A percentile compares a stretch with the other conserved stretches of the same genome.
Evolutionary conservation across 2,329 filamentous ascomycete genomes (phyloP).

Genomic region (Exophiala calicioides): DNA sequence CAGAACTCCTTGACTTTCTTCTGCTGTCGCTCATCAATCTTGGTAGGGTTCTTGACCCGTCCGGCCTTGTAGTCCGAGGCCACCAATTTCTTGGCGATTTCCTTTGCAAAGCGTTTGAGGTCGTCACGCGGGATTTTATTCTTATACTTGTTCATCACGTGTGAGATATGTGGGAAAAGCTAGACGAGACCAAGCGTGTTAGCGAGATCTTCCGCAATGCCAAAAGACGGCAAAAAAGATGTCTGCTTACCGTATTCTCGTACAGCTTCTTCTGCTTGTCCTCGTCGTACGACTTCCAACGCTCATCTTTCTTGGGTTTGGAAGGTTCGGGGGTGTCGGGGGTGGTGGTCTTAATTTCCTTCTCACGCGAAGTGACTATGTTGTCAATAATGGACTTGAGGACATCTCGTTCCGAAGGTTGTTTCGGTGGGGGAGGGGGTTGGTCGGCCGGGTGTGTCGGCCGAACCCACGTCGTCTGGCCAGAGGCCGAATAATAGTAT

Average conservation of each 20-base stretch:
- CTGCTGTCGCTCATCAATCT: slow-evolving; percentile 73
- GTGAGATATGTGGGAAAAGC: slow-evolving; percentile 82
- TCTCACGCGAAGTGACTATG: slow-evolving; percentile 70
- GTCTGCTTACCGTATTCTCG: slow-evolving; percentile 82
- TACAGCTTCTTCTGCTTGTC: slow-evolving; percentile 96
- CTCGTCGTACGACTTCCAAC: slow-evolving; percentile 53
- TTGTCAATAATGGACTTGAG: slow-evolving; percentile 69
- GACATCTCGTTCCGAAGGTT: slow-evolving; percentile 73
- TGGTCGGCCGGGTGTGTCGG: slow-evolving; percentile 71
- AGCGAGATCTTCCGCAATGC: too few species aligned
- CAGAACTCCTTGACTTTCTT: slow-evolving; percentile 82
- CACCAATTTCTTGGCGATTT: slow-evolving; percentile 83
- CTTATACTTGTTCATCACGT: slow-evolving; percentile 83
- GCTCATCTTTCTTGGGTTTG: slow-evolving; percentile 52
- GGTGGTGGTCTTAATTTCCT: slow-evolving; percentile 50
- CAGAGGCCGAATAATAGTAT: slow-evolving; percentile 83
- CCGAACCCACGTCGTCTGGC: slow-evolving; percentile 77
- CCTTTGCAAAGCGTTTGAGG: slow-evolving; percentile 64
- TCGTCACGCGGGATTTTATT: slow-evolving; percentile 82
- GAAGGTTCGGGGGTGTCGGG: slow-evolving; percentile 67
- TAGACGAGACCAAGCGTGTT: too few species aligned
- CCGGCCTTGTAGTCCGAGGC: slow-evolving; percentile 88
- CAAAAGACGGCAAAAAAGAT: too few species aligned
- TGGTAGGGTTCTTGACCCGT: slow-evolving; percentile 79
- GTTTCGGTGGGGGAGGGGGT: slow-evolving; percentile 65